Evolutionary conservation across 495 filamentous ascomycete genomes (phyloP).

Genomic region (Aspergillus homomorphus): DNA sequence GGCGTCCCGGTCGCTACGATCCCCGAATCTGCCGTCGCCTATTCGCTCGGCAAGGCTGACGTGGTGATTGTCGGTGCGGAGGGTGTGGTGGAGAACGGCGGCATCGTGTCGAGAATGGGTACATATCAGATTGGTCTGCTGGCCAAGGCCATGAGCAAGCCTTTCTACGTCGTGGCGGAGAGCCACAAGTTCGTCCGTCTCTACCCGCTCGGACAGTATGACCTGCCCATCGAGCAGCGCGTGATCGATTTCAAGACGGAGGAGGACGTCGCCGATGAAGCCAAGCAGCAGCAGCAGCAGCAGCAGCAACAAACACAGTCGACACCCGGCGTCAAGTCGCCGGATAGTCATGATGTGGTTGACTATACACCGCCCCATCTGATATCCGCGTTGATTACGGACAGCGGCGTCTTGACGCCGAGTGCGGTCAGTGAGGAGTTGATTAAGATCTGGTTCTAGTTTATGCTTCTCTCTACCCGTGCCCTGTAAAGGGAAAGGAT

Average conservation of each 20-base stretch:
- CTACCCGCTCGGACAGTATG: conserved; percentile 74
- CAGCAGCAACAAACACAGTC: conserved; percentile 15
- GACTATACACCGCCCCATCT: conserved; percentile 86
- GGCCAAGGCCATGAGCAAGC: conserved; percentile 71
- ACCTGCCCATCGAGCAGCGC: conserved; percentile 71
- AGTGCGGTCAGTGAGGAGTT: conserved; percentile 75
- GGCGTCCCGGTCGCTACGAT: conserved; percentile 85
- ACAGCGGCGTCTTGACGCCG: conserved; percentile 69
- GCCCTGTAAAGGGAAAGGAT: not conserved
- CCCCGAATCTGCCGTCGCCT: conserved; percentile 74
- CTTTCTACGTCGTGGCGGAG: conserved; percentile 89
- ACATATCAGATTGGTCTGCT: conserved; percentile 87
- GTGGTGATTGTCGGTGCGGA: conserved; percentile 91
- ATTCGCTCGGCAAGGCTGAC: conserved; percentile 75
- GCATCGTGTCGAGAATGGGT: conserved; percentile 84
- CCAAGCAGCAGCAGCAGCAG: conserved; percentile 30
- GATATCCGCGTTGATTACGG: conserved; percentile 77
- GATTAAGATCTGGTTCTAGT: conserved; percentile 74
- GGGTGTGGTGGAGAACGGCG: conserved; percentile 89
- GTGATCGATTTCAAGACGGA: conserved; percentile 66
- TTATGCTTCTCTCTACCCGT: not conserved
- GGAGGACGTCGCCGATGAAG: conserved; percentile 47
- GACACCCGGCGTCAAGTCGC: conserved; percentile 3
- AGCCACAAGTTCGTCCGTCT: conserved; percentile 91
- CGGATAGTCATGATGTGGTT: conserved; percentile 53